Conservation (phyloP, 805 yeast genomes). For the Kodamaea leandrae region DNA sequence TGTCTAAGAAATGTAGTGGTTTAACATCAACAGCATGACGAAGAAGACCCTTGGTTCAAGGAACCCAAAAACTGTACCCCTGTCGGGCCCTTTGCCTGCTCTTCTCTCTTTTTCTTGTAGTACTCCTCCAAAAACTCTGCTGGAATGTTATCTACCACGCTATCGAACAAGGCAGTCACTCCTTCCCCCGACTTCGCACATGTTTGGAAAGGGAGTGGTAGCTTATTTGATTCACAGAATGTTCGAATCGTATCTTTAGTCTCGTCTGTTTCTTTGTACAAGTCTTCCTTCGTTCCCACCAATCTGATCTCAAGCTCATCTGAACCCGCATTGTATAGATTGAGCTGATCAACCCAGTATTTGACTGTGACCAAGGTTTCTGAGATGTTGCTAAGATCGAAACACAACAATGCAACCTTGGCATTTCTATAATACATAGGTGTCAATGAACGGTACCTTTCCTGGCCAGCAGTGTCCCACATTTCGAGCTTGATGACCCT, state of each 20-base stretch:
- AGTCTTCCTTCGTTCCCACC: slow-evolving; percentile 84
- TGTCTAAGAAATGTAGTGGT: slow-evolving; percentile 3
- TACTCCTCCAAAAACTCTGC: slow-evolving; percentile 28
- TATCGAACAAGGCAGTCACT: slow-evolving; percentile 39
- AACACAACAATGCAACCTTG: slow-evolving; percentile 73
- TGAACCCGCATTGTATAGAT: slow-evolving; percentile 20
- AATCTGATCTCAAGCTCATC: slow-evolving; percentile 39
- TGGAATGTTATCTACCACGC: slow-evolving; percentile 29
- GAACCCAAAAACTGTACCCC: slow-evolving; percentile 6
- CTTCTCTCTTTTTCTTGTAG: slow-evolving; percentile 8
- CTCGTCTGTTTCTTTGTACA: slow-evolving; percentile 29
- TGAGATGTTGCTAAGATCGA: slow-evolving; percentile 60
- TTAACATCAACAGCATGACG: slow-evolving; percentile 4
- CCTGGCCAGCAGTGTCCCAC: slow-evolving; percentile 96
- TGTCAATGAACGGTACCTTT: slow-evolving; percentile 42
- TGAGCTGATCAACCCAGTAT: slow-evolving; percentile 85
- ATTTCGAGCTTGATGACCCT: slow-evolving; percentile 59
- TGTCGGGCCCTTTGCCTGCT: slow-evolving; percentile 4
- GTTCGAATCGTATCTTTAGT: background rate
- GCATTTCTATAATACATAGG: slow-evolving; percentile 48
- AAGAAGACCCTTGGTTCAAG: slow-evolving; percentile 1
- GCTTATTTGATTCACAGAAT: slow-evolving; percentile 1
- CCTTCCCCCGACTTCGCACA: slow-evolving; percentile 75
- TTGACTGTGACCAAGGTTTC: slow-evolving; percentile 66
- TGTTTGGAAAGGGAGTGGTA: slow-evolving; percentile 34